Evolutionary conservation across 768 basidiomycete species (phyloP), one percentile per base, ranked within the genome.

Genomic region (Termitomyces sp.): DNA sequence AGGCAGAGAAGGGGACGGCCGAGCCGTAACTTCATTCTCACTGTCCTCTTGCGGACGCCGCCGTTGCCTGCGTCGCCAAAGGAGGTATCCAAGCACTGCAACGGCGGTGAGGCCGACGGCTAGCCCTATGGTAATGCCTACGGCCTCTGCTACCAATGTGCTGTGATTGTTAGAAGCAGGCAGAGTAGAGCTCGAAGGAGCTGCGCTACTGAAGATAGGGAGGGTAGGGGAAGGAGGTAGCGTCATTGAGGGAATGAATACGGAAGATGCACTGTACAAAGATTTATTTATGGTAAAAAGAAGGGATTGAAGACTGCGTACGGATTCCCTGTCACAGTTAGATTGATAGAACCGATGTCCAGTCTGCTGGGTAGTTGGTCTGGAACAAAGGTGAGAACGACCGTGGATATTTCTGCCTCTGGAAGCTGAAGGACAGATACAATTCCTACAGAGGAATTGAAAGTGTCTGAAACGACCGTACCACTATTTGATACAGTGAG

Each of bases 401-500:
- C 66, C 0, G 75, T 76, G 0, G 80, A 79, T 16, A 71, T 70
- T 20, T 73, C 71, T 9, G 72, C 65, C 59, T 76, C 75, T 0
- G 67, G 69, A 16, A 85, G 72, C 44, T 77, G 63, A 1, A 80
- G 64, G 24, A 80, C 70, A 30, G 70, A 64, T 30, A 78, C 73
- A 30, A 74, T 66, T 24, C 69, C 72, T 34, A 76, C 67, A 8
- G 76, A 72, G 0, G 82, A 76, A 61, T 82, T 74, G 50, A 83
- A 71, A 22, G 64, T n/a, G 6, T 62, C 59, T 0, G 72, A 75
- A 45, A 78, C 62, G 3, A 72, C 64, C 2, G 60, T 65, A 16
- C 63, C 68, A 46, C 74, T 67, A n/a, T 78, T 72, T 6, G 80
- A 77, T 33, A 82, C 60, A 1, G 83, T 81, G 37, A 85, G 68